Base-by-base conservation (phyloP, 2,329 filamentous ascomycete species). In the Samsoniella hepiali region DNA sequence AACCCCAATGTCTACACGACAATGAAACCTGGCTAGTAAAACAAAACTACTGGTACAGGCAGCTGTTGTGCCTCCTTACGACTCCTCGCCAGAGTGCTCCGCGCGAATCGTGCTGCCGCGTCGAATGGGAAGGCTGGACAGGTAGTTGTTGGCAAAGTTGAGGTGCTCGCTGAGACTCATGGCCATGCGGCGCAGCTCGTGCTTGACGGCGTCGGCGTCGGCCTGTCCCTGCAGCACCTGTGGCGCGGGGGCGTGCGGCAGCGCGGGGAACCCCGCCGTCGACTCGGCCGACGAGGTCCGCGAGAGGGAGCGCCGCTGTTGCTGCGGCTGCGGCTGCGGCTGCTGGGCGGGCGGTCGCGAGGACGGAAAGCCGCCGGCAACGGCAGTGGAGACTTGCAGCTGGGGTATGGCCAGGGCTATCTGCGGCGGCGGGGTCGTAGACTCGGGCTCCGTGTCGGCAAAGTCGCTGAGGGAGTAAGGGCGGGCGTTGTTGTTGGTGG, bases 191-290 rank as follows among this genome's bases (percentile, higher is more conserved):
- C 82, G 78, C 65, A 86, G 75, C 67, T 81, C 77, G 63, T 81
- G 78, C 50, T 80, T 80, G 27, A 84, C 80, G 55, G 85, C 83
- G 31, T 80, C 79, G 4, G 76, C 71, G 0, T 81, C 79, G 0
- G 82, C 82, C 38, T 79, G 76, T 2, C 82, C 82, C 69, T 86
- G 83, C 77, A 87, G 81, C 47, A 84, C 82, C 58, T 78, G 77
- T 2, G 77, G 72, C 1, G 81, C 79, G 1, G 84, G 84, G 10
- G 81, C 79, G 2, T 74, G 74, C 4, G 78, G 81, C 31, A 76
- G 73, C 2, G 73, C 75, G 22, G 77, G 78, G 62, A 78, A 68
- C 3, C 51, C 32, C 3, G 50, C 27, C 51, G 42, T 31, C 22
- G 60, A 62, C 27, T 62, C 60, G 17, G 10, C 34, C 51, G 44